Conservation (phyloP, 768 basidiomycete genomes). For the Mycena haematopus region DNA sequence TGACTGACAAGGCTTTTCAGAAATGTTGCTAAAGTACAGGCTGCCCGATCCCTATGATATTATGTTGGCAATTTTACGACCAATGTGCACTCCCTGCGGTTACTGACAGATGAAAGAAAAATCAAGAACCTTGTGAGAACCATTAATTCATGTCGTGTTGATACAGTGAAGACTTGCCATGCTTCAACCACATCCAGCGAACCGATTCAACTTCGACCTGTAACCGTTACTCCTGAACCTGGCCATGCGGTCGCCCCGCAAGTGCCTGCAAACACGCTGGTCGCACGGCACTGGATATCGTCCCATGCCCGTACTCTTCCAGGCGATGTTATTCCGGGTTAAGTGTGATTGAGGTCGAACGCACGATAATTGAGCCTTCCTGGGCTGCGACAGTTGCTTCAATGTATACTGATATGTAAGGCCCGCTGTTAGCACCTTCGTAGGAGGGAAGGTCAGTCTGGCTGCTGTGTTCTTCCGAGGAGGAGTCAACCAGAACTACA, state of each 20-base stretch:
- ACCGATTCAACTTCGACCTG: conserved; percentile 17
- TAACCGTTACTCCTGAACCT: conserved; percentile 22
- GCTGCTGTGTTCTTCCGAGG: conserved; percentile 10
- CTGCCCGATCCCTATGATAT: conserved; percentile 38
- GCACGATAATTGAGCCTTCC: conserved; percentile 53
- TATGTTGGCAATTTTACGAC: conserved; percentile 12
- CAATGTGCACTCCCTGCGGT: conserved; percentile 9
- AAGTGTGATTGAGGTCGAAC: conserved; percentile 26
- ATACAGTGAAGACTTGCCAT: not conserved
- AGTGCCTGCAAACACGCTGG: conserved; percentile 32
- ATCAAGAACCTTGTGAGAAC: conserved; percentile 1
- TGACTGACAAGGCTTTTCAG: conserved; percentile 31
- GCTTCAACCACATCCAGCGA: not conserved
- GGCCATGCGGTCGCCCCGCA: conserved; percentile 20
- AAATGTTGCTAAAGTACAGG: conserved; percentile 43
- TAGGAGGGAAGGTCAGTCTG: conserved; percentile 9
- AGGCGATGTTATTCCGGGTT: conserved; percentile 3
- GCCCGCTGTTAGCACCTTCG: conserved; percentile 53
- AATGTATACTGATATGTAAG: conserved; percentile 54
- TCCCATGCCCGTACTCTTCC: conserved; percentile 53
- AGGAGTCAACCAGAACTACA: conserved; percentile 24
- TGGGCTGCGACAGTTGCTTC: conserved; percentile 39
- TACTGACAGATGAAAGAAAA: conserved; percentile 19
- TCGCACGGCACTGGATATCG: conserved; percentile 45
- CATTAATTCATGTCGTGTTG: not conserved